These are phyloP conservation scores for Leishmania arabica DNA, from an alignment of 208 protist genomes.

Conservation along the genomic window DNA sequence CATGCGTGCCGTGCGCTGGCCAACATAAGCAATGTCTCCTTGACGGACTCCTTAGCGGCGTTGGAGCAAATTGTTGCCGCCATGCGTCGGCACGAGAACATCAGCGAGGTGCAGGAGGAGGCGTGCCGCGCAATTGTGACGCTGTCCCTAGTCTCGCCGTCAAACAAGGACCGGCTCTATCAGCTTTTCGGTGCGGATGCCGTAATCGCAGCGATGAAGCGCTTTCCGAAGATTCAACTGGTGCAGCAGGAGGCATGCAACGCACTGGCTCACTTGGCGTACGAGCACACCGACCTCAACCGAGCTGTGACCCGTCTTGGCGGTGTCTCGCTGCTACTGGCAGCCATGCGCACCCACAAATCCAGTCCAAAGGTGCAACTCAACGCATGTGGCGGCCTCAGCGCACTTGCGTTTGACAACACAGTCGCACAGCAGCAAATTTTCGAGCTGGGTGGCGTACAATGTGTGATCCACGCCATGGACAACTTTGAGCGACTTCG, in stretches of 20 bases:
- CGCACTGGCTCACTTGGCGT: constrained; percentile 89
- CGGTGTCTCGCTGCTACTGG: constrained; percentile 77
- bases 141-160: constrained; percentile 78
- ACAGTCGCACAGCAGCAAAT: constrained; percentile 89
- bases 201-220: constrained; percentile 75
- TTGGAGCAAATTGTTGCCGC: constrained; percentile 83
- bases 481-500: constrained; percentile 85
- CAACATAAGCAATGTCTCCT: constrained; percentile 79
- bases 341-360: constrained; percentile 75
- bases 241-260: constrained; percentile 93
- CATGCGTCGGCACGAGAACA: constrained; percentile 77
- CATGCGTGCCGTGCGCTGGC: constrained; percentile 87
- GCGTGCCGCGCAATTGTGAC: constrained; percentile 90
- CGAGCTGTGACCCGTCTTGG: constrained; percentile 71
- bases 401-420: constrained; percentile 93
- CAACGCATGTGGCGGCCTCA: constrained; percentile 90
- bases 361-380: constrained; percentile 88
- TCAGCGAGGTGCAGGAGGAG: constrained; percentile 91
- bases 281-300: constrained; percentile 88
- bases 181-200: constrained; percentile 71
- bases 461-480: constrained; percentile 90
- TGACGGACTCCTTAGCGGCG: constrained; percentile 56
- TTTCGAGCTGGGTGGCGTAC: constrained; percentile 85
- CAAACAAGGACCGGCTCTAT: constrained; percentile 86
- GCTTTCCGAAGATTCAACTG: constrained; percentile 73